Base-by-base conservation (phyloP, 192 early-diverging fungal genomes). In the Mortierella antarctica region DNA sequence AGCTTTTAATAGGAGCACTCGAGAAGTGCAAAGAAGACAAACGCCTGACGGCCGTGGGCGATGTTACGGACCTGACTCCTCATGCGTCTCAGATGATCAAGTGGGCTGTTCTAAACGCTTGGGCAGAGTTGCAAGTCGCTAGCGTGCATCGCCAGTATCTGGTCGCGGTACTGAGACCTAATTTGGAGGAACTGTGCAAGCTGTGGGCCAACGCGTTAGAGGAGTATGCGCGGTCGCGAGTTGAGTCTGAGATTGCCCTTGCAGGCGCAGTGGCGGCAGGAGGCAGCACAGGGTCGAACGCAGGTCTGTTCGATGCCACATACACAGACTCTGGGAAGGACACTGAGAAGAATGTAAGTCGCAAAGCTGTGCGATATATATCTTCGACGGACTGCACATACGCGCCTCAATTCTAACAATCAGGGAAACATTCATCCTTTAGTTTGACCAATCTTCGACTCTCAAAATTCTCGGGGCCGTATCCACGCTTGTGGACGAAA, bases 51-150 rank as follows among this genome's bases (percentile, higher is more conserved):
- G 73, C 75, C 40, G 84, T 90, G 4, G 88, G 87, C 23, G 87
- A 91, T 68, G 72, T 88, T 12, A 86, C 86, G 40, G 86, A 88
- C 56, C 58, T 89, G 49, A 93, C 87, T 58, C 90, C 91, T n/a
- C 92, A 95, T 79, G 95, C 93, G 6, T 89, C 90, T 2, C 83
- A 92, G 13, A 92, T 96, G 89, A 84, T 96, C 57, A 87, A 89
- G 57, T 79, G 95, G 41, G 89, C 95, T 4, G 88, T 94, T 0
- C 71, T 95, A 8, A 90, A 90, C 46, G 91, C 94, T 14, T 96
- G 94, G 94, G 94, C 95, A 8, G 90, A 91, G 61, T 74, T 96
- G 13, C 89, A 92, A 67, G 85, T 89, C 9, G 88, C 94, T 8
- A 90, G 87, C 57, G 80, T 85, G 13, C 88, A 86, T 54, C 90